phyloP scores from a whole-genome alignment of 208 protist genomes.

The Lotmaria passim region DNA sequence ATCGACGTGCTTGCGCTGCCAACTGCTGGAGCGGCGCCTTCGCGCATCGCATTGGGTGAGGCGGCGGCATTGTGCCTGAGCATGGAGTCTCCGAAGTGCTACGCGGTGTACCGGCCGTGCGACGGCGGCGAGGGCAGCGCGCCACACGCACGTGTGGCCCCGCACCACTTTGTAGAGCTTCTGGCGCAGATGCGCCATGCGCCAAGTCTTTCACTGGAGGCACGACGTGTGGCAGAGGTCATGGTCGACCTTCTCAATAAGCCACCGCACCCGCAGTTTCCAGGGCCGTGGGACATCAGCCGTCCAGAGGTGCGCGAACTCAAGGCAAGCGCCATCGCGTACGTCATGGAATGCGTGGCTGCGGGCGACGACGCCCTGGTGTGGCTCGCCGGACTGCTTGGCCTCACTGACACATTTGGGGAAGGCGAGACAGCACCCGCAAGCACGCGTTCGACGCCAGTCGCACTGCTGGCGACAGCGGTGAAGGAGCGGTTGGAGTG shows the following conservation, averaged over 20 bases:
- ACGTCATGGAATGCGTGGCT: slow-evolving; percentile 33
- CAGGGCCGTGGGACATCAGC: slow-evolving; percentile 54
- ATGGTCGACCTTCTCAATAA: slow-evolving; percentile 67
- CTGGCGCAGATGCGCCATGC: slow-evolving; percentile 14
- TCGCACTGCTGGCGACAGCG: slow-evolving; percentile 7
- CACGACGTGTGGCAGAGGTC: slow-evolving; percentile 31
- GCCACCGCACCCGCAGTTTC: slow-evolving; percentile 51
- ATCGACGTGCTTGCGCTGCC: slow-evolving; percentile 17
- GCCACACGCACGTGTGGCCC: slow-evolving; percentile 14
- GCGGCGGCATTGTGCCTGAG: slow-evolving; percentile 33
- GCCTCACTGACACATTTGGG: slow-evolving; percentile 8
- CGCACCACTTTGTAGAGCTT: slow-evolving; percentile 37
- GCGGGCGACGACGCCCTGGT: slow-evolving; percentile 28
- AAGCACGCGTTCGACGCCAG: neutral
- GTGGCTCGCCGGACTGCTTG: slow-evolving; percentile 38
- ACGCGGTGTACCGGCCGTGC: slow-evolving; percentile 56
- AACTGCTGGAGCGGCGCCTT: neutral
- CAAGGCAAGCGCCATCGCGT: slow-evolving; percentile 34
- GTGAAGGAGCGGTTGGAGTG: slow-evolving; percentile 13
- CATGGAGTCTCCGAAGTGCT: slow-evolving; percentile 37
- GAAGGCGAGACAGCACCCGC: neutral
- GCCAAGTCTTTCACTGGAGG: slow-evolving; percentile 6
- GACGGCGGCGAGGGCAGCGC: neutral
- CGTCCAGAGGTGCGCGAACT: slow-evolving; percentile 14
- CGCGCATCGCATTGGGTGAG: slow-evolving; percentile 39